Base-by-base conservation (phyloP, 1,139 yeast genomes). In the Nematodospora anomalae region DNA sequence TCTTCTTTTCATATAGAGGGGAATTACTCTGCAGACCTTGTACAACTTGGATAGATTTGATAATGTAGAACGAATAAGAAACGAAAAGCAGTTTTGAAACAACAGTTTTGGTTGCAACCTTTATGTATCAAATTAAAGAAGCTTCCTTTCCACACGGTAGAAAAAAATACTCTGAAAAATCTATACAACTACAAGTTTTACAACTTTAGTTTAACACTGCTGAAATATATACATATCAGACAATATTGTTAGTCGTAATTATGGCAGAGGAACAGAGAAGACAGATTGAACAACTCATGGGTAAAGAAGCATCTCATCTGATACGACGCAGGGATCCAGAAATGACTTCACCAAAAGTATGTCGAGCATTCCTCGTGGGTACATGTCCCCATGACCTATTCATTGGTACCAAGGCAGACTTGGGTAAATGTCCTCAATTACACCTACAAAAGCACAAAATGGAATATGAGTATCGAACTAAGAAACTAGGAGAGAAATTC, bases 301-400 rank as follows among this genome's bases (percentile, higher is more conserved):
- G 96, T 7, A 68, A 67, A 38, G 85, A 79, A 34, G 32, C 35
- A 10, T 30, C 33, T 5, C 21, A 18, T 18, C 62, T 74, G 40
- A 62, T 68, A 26, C 59, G 69, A 22, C 44, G 78, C 49, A 49
- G 67, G 57, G 60, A 71, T 47, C 61, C 78, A 28, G 71, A 71
- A n/a, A 61, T 89, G 50, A 70, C 79, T 18, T 85, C 83, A 43
- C 77, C 82, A 12, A 67, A 78, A 32, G 80, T 89, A 9, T 90
- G 97, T 58, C 84, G 85, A 54, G 71, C 87, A 18, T 90, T 82
- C 56, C 58, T 92, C 11, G 88, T 88, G 6, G 96, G 95, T 1
- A 76, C 78, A n/a, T 90, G 97, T 51, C 94, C 96, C 0, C 86
- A 85, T 57, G 96, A 89, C 50, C 58, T 90, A 39, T 84, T 90